These are phyloP conservation scores for Mycena citricolor DNA, from an alignment of 1,284 basidiomycete species.

Conservation along the genomic window DNA sequence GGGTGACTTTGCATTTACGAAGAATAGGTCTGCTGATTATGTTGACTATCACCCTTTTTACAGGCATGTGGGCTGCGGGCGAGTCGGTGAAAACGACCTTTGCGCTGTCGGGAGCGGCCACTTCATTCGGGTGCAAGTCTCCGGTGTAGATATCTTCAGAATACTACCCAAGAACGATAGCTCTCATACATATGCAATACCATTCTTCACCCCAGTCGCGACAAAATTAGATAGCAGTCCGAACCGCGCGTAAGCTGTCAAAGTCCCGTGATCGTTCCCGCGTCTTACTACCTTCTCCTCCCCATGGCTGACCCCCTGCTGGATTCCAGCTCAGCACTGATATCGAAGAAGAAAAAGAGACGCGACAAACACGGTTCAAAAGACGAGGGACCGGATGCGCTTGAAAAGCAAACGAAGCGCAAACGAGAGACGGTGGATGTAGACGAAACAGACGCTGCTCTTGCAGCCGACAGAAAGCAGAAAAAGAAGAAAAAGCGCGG, in stretches of 20 bases:
- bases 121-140: constrained; percentile 46
- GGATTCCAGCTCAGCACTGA: too few species aligned
- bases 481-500: constrained; percentile 30
- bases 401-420: background rate
- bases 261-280: too few species aligned
- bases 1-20: constrained; percentile 5
- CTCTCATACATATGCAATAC: too few species aligned
- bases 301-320: too few species aligned
- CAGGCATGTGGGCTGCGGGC: constrained; percentile 48
- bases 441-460: constrained; percentile 27
- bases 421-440: constrained; percentile 28
- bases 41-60: background rate
- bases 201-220: too few species aligned
- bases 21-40: too few species aligned
- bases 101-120: constrained; percentile 36
- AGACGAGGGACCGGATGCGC: background rate
- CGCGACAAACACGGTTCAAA: background rate
- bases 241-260: too few species aligned
- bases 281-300: too few species aligned
- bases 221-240: too few species aligned
- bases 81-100: constrained; percentile 41
- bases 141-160: constrained; percentile 39
- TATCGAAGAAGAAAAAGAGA: constrained; percentile 19
- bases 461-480: constrained; percentile 18
- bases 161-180: too few species aligned